Conservation (phyloP, 1,284 basidiomycete genomes). For the Violaceomyces palustris region DNA sequence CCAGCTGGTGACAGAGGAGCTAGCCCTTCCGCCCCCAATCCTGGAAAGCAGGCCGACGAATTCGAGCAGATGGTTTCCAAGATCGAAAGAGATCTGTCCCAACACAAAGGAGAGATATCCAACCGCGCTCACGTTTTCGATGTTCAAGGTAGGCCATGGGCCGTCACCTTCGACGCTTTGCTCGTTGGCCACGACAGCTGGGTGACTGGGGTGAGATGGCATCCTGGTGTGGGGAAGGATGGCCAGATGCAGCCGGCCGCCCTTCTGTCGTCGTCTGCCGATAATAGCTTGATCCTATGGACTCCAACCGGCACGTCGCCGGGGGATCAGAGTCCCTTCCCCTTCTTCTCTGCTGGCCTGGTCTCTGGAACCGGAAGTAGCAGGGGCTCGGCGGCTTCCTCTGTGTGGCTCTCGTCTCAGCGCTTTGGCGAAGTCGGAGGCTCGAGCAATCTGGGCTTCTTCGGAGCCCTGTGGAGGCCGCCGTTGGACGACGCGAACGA, state of each 20-base stretch:
- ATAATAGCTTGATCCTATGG: slow-evolving; percentile 50
- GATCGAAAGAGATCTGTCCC: slow-evolving; percentile 33
- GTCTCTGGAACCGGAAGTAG: slow-evolving; percentile 21
- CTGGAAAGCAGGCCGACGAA: slow-evolving; percentile 21
- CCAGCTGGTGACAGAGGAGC: no score
- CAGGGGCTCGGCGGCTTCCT: slow-evolving; percentile 43
- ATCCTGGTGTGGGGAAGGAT: slow-evolving; percentile 7
- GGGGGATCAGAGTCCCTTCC: slow-evolving; percentile 4
- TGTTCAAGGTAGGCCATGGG: slow-evolving; percentile 19
- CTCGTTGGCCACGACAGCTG: slow-evolving; percentile 48
- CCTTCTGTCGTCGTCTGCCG: slow-evolving; percentile 46
- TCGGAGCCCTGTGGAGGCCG: slow-evolving; percentile 43
- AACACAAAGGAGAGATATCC: slow-evolving; percentile 24
- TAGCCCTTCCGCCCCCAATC: no score
- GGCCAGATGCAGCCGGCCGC: slow-evolving; percentile 32
- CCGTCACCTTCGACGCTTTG: slow-evolving; percentile 45
- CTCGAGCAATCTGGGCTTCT: slow-evolving; percentile 43
- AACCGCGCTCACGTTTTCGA: slow-evolving; percentile 25
- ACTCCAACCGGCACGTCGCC: slow-evolving; percentile 21
- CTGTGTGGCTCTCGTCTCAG: slow-evolving; percentile 46
- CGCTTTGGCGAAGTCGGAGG: slow-evolving; percentile 50
- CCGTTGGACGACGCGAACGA: not conserved
- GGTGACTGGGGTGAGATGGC: slow-evolving; percentile 48
- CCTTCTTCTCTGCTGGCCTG: slow-evolving; percentile 57
- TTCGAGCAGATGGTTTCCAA: slow-evolving; percentile 43